Evolutionary conservation across 768 basidiomycete species (phyloP).

Genomic region (Xerocomellus amylosporus): DNA sequence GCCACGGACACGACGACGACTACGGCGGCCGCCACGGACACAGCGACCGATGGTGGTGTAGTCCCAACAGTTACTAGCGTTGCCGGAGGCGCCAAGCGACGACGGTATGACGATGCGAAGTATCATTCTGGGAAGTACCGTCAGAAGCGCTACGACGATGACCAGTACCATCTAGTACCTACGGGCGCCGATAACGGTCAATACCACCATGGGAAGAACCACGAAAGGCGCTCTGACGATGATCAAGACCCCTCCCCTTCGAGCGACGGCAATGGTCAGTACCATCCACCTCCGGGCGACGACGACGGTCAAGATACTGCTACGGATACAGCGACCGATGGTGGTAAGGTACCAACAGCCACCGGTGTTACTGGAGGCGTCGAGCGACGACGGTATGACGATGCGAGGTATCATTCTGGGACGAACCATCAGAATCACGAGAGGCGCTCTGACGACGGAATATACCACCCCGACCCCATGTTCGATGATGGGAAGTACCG

Average conservation of each 20-base stretch:
- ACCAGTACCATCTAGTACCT: constrained; percentile 10
- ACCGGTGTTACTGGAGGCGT: too few relatives aligned
- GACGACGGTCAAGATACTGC: too few relatives aligned
- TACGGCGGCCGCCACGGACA: neutral
- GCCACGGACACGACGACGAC: neutral
- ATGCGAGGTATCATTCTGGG: constrained; percentile 6
- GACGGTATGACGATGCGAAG: neutral
- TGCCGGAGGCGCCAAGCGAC: neutral
- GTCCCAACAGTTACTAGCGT: neutral
- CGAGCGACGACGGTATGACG: too few relatives aligned
- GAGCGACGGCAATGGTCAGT: neutral
- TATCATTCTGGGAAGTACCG: neutral
- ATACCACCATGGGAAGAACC: neutral
- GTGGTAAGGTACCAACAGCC: too few relatives aligned
- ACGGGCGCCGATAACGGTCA: neutral
- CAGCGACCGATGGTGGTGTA: neutral
- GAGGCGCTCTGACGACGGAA: neutral
- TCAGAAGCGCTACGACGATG: constrained; percentile 14
- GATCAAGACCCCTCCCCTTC: too few relatives aligned
- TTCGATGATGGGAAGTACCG: constrained; percentile 1
- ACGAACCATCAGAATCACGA: neutral
- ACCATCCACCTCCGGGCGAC: neutral
- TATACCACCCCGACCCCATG: too few relatives aligned
- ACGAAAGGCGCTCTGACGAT: constrained; percentile 7
- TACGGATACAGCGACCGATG: too few relatives aligned